These are phyloP conservation scores for Andrographis paniculata DNA, from an alignment of 305 asterid species.

Conservation along the genomic window DNA sequence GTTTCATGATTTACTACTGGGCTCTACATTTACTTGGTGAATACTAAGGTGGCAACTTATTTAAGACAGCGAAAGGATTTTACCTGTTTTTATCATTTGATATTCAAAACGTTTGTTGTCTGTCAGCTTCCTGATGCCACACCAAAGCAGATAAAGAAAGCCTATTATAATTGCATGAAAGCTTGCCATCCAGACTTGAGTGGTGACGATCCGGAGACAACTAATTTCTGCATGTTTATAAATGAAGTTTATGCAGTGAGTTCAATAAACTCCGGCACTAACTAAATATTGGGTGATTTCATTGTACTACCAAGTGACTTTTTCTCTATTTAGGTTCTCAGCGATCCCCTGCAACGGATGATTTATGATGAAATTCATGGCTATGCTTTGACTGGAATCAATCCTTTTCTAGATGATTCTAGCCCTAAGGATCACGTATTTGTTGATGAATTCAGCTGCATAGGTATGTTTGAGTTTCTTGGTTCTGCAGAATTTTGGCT, in stretches of 20 bases:
- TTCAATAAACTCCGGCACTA: constrained; percentile 10
- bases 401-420: constrained; percentile 79
- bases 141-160: constrained; percentile 84
- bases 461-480: constrained; percentile 38
- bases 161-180: constrained; percentile 92
- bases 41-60: not conserved
- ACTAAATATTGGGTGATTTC: constrained; percentile 7
- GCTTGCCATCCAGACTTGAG: constrained; percentile 96
- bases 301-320: constrained; percentile 16
- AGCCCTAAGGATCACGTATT: constrained; percentile 71
- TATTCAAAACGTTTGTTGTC: constrained; percentile 9
- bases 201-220: constrained; percentile 81
- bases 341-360: constrained; percentile 93
- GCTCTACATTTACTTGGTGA: not conserved
- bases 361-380: constrained; percentile 96
- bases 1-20: too few species aligned
- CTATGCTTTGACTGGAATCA: constrained; percentile 72
- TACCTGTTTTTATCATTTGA: constrained; percentile 3
- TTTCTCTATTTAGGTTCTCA: constrained; percentile 66
- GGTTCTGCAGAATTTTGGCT: constrained; percentile 1
- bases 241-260: constrained; percentile 82
- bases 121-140: constrained; percentile 87
- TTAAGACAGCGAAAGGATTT: not conserved
- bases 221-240: constrained; percentile 89
- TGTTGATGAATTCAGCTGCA: constrained; percentile 98